Percentiles rank a stretch among this genome's conserved stretches.
phyloP scores from a whole-genome alignment of 148 eudicot genomes.

The Vaccinium vitisidaea region DNA sequence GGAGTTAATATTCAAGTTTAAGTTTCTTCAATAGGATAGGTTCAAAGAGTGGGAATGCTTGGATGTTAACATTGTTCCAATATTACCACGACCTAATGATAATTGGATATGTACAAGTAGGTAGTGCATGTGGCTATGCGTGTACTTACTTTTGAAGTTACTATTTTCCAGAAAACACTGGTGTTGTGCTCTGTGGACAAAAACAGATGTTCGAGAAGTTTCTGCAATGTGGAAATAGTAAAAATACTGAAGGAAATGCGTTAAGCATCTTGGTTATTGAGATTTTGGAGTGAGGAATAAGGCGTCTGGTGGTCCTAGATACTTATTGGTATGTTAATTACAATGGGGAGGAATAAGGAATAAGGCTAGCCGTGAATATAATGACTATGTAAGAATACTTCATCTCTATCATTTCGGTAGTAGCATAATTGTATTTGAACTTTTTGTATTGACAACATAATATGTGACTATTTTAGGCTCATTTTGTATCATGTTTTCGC shows the following conservation, averaged over 20 bases:
- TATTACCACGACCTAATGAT: constrained; percentile 76
- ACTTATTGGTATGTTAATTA: too few species aligned
- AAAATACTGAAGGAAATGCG: not conserved
- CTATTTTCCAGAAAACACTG: constrained; percentile 24
- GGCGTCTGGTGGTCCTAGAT: too few species aligned
- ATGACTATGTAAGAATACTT: too few species aligned
- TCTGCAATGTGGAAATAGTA: not conserved
- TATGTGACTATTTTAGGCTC: not conserved
- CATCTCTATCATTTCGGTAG: too few species aligned
- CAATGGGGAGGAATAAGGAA: too few species aligned
- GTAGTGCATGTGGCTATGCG: not conserved
- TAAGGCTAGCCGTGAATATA: too few species aligned
- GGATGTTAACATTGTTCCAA: constrained; percentile 78
- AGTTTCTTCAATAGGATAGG: constrained; percentile 57
- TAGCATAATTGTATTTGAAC: too few species aligned
- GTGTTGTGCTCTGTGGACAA: constrained; percentile 83
- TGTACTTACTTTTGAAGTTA: not conserved
- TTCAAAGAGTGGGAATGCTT: constrained; percentile 83
- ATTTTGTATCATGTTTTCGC: constrained; percentile 31
- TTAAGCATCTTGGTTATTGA: not conserved
- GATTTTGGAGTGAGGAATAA: not conserved
- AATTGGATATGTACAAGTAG: constrained; percentile 89
- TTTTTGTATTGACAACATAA: not conserved
- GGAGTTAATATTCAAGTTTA: not conserved
- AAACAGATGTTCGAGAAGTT: constrained; percentile 81